Percentiles rank a stretch among this genome's conserved stretches.
These are phyloP conservation scores for Umbelopsis sp. DNA, from an alignment of 192 early-diverging fungal genomes.

Conservation along the genomic window DNA sequence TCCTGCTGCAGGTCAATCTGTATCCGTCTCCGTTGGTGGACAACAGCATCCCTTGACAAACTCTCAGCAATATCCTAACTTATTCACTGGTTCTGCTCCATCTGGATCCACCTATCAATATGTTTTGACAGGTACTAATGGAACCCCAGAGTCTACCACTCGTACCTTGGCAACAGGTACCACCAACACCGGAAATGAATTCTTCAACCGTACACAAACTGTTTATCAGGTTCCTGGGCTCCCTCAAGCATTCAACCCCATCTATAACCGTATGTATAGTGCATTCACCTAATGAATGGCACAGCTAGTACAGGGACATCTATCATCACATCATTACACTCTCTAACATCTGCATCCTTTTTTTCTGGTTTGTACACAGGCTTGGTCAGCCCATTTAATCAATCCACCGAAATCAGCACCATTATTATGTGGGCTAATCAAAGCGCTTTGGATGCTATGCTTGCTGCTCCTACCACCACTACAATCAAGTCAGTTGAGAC, in stretches of 20 bases:
- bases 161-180: slow-evolving; percentile 28
- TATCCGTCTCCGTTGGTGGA: slow-evolving; percentile 35
- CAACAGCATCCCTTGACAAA: slow-evolving; percentile 23
- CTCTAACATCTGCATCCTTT: not conserved
- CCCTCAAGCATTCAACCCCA: slow-evolving; percentile 47
- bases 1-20: slow-evolving; percentile 22
- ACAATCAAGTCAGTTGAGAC: slow-evolving; percentile 30
- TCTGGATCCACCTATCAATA: slow-evolving; percentile 33
- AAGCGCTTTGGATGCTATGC: slow-evolving; percentile 31
- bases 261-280: slow-evolving; percentile 45
- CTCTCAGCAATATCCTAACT: slow-evolving; percentile 22
- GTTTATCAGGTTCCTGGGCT: slow-evolving; percentile 32
- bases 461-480: slow-evolving; percentile 26
- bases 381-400: slow-evolving; percentile 27
- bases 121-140: slow-evolving; percentile 24
- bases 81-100: slow-evolving; percentile 32
- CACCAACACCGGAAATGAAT: slow-evolving; percentile 45
- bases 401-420: slow-evolving; percentile 47
- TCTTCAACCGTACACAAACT: slow-evolving; percentile 49
- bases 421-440: slow-evolving; percentile 40
- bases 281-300: not conserved
- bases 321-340: no score
- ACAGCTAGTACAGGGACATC: no score
- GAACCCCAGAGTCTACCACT: slow-evolving; percentile 23
- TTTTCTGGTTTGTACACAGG: not conserved